Evolutionary conservation across 306 rosid species (phyloP), one percentile per base, ranked within the genome.

Genomic region (Cucumis cinereus): DNA sequence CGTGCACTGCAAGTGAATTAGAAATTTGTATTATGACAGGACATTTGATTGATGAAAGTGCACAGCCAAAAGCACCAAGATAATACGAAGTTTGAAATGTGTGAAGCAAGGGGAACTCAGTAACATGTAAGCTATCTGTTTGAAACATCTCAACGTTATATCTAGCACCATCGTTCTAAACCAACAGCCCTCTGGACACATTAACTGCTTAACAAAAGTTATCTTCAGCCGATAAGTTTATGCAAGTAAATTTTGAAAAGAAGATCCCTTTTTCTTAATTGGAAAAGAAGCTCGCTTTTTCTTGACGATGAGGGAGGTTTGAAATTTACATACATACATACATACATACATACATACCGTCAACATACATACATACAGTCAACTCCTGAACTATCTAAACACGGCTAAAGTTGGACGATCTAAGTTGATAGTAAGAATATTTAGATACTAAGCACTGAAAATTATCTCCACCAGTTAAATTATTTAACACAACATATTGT

Each of bases 1-100:
- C 96, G 52, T 93, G 96, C 79, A 91, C 98, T 89, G 87, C 85
- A 79, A 79, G 11, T 76, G 40, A 70, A 17, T 81, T 70, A 53
- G 70, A 30, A 72, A 62, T 15, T 66, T 53, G 74, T 67, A 68
- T 74, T 67, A 69, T 15, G 38, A 69, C 57, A 23, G 1, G n/a
- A 69, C 0, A 3, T 22, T 69, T 6, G 26, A 70, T 69, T 6
- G 26, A 70, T 26, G 8, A 47, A 23, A 45, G 47, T 49, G 4
- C 30, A 15, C 16, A 26, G 22, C 58, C 23, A 26, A 15, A 71
- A 49, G 35, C 59, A 76, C 23, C 23, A 19, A 66, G 30, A 83
- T 7, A 20, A n/a, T 41, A 43, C 17, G 20, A 53, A 36, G 23
- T 49, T 45, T 70, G 28, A 43, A 22, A 70, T 47, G 28, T 40